These are phyloP conservation scores for Plasmodium fragile DNA, from an alignment of 169 alveolate genomes.

Conservation along the genomic window DNA sequence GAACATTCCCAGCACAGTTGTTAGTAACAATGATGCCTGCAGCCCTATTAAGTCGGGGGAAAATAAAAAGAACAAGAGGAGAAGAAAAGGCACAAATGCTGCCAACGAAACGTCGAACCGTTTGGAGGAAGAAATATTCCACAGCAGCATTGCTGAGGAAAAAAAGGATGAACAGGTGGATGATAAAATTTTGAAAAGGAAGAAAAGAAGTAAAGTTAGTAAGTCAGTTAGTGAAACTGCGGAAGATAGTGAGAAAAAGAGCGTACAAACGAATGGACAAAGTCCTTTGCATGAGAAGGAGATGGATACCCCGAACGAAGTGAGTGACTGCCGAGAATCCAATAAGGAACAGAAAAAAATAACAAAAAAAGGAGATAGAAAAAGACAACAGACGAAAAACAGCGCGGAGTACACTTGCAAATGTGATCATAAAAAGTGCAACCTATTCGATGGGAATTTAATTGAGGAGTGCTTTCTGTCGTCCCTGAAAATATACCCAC, in stretches of 20 bases:
- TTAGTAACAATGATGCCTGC: neutral
- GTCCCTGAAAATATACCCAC: constrained; percentile 46
- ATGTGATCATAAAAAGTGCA: constrained; percentile 19
- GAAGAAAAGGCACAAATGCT: neutral
- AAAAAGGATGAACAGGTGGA: neutral
- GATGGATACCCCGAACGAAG: neutral
- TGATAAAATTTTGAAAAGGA: constrained; percentile 10
- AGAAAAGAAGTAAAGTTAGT: constrained; percentile 5
- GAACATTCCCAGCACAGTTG: neutral
- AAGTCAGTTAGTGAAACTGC: neutral
- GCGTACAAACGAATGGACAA: neutral
- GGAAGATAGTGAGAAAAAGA: constrained; percentile 10
- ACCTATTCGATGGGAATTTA: constrained; percentile 27
- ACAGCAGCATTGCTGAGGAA: neutral
- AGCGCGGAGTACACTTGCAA: constrained; percentile 3
- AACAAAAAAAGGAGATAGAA: constrained; percentile 5
- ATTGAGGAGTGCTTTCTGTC: constrained; percentile 74
- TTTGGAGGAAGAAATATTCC: neutral
- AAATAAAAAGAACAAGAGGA: neutral
- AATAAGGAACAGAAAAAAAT: constrained; percentile 25
- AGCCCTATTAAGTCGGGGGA: neutral
- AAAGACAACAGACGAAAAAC: constrained; percentile 9
- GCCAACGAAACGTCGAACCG: neutral
- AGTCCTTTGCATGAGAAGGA: neutral
- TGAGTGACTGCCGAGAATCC: neutral